Percentiles rank a stretch among this genome's conserved stretches.
Evolutionary conservation across 495 filamentous ascomycete genomes (phyloP).

Genomic region (Daldinia grandis): DNA sequence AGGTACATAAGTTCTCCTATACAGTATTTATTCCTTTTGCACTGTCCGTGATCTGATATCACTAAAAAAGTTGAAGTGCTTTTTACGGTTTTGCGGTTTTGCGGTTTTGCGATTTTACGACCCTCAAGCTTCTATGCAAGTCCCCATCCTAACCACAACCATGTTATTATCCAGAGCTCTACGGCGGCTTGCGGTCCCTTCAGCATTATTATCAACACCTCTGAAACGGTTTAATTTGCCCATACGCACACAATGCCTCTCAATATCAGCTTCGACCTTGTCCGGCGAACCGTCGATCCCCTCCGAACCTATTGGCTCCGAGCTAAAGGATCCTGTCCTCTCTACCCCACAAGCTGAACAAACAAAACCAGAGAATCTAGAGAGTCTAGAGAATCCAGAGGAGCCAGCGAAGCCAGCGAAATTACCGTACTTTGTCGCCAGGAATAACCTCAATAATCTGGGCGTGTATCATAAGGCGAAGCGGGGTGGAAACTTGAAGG

Average conservation of each 20-base stretch:
- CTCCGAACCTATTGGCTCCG: background rate
- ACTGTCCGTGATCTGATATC: background rate
- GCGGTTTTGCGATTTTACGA: too few species aligned
- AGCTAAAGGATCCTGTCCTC: background rate
- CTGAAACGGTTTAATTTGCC: constrained; percentile 15
- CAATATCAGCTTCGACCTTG: constrained; percentile 1
- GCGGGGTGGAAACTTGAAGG: constrained; percentile 76
- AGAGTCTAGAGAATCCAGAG: too few species aligned
- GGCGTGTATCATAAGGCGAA: constrained; percentile 82
- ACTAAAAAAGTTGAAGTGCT: constrained; percentile 14
- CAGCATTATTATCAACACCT: constrained; percentile 6
- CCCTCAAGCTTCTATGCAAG: background rate
- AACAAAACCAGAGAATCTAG: too few species aligned
- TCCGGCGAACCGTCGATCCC: constrained; percentile 12
- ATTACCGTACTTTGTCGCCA: constrained; percentile 76
- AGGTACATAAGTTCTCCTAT: background rate
- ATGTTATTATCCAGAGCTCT: constrained; percentile 31
- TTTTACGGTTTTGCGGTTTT: too few species aligned
- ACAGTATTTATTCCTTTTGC: background rate
- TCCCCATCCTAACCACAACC: background rate
- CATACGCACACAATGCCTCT: constrained; percentile 21
- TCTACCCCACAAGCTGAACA: constrained; percentile 3
- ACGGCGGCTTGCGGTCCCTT: constrained; percentile 20
- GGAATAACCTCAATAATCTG: constrained; percentile 73
- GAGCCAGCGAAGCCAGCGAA: constrained; percentile 44